A percentile compares a stretch with the other conserved stretches of the same genome.
phyloP scores from a whole-genome alignment of 1,139 yeast species.

The Scheffersomyces insectosa region DNA sequence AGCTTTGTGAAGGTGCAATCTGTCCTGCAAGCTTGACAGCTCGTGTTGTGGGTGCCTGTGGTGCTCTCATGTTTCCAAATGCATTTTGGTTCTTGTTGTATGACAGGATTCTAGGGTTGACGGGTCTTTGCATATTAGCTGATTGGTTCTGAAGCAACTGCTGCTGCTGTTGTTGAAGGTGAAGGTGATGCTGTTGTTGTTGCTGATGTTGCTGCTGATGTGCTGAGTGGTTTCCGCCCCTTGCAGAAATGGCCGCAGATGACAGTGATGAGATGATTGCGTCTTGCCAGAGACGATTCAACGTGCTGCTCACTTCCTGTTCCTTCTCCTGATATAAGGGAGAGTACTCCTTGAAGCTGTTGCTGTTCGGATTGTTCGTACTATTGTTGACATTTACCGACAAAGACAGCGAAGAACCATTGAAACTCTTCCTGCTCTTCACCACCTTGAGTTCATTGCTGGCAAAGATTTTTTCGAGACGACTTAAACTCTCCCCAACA shows the following conservation, averaged over 20 bases:
- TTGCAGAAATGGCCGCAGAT: slow-evolving; percentile 1
- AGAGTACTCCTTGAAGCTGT: slow-evolving; percentile 38
- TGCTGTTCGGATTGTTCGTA: slow-evolving; percentile 18
- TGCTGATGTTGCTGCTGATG: neutral
- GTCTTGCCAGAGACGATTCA: slow-evolving; percentile 45
- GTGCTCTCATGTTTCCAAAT: slow-evolving; percentile 14
- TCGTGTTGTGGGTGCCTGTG: slow-evolving; percentile 38
- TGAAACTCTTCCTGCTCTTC: neutral
- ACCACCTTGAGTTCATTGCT: neutral
- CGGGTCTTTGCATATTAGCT: slow-evolving; percentile 19
- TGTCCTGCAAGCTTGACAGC: slow-evolving; percentile 36
- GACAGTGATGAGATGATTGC: slow-evolving; percentile 20
- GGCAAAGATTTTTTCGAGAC: slow-evolving; percentile 31
- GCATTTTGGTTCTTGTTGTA: slow-evolving; percentile 19
- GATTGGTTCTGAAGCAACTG: slow-evolving; percentile 11
- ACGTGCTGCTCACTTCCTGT: slow-evolving; percentile 24
- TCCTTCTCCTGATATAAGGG: slow-evolving; percentile 35
- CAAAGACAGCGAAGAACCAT: neutral
- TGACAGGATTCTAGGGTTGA: slow-evolving; percentile 28
- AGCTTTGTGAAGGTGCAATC: slow-evolving; percentile 12
- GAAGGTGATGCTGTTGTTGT: neutral
- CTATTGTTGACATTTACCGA: slow-evolving; percentile 11
- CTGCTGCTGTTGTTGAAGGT: slow-evolving; percentile 4
- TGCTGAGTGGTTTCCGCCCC: neutral
- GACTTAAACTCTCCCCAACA: slow-evolving; percentile 57